phyloP scores from a whole-genome alignment of 495 filamentous ascomycete species.

The Neurospora sp. region DNA sequence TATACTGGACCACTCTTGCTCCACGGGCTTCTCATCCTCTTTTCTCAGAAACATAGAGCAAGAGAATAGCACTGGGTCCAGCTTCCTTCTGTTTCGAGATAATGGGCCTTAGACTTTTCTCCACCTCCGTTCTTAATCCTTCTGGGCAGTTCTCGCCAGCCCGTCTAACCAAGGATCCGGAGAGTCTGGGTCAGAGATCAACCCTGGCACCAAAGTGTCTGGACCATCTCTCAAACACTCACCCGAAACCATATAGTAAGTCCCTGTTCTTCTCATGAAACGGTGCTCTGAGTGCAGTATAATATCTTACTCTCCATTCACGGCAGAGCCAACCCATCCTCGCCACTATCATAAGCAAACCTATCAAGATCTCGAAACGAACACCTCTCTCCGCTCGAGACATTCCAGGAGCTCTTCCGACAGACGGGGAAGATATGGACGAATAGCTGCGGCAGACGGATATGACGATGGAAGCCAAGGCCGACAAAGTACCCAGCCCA shows the following conservation, averaged over 20 bases:
- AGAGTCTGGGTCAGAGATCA: not conserved
- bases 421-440: not conserved
- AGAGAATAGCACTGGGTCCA: too few relatives aligned
- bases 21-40: not conserved
- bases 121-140: not conserved
- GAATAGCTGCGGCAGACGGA: not conserved
- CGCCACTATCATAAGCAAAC: not conserved
- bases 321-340: not conserved
- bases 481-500: not conserved
- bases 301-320: not conserved
- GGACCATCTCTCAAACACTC: not conserved
- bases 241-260: not conserved
- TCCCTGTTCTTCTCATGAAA: not conserved
- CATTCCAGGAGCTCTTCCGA: not conserved
- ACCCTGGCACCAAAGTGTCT: not conserved
- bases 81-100: not conserved
- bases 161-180: not conserved
- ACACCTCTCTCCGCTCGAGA: not conserved
- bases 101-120: not conserved
- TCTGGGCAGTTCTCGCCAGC: not conserved
- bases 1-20: not conserved
- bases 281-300: not conserved
- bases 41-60: not conserved
- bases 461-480: not conserved
- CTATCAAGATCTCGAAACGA: not conserved